Base-by-base conservation (phyloP, 306 rosid genomes). In the Lithocarpus polystachyus region DNA sequence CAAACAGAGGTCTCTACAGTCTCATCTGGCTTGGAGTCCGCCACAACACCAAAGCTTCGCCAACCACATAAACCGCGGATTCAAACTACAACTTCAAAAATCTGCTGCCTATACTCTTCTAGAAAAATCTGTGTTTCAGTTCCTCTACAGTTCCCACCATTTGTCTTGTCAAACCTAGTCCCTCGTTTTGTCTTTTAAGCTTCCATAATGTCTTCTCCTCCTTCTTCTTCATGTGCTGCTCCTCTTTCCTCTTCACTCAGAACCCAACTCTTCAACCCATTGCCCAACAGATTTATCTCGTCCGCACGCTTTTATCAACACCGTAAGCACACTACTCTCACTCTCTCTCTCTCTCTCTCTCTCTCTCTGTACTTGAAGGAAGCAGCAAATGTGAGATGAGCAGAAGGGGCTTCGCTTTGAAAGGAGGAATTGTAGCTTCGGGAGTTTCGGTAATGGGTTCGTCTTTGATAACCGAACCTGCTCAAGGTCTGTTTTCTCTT, bases 351-450 rank as follows among this genome's bases (percentile, higher is more conserved):
- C 11, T 43, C 23, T 28, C n/a, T 31, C 14, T 56, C 35, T 31
- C 35, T 33, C 72, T 77, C 23, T 19, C 65, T 7, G 26, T 81
- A 22, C 75, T 79, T 82, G 85, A 83, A 92, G 99, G 92, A 89
- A 90, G 94, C 90, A 90, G 94, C 90, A 90, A 86, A 59, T 92
- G 95, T 78, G 92, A 79, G 68, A 78, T 92, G 82, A 92, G 33
- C 68, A 86, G 95, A 59, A 86, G 94, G 83, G 51, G 88, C 75
- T 90, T 95, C 75, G 86, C 85, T n/a, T 31, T 90, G 5, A 89
- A 83, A 83, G 97, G 98, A 83, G 97, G 98, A 80, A 82, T 91
- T 64, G 91, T 89, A 48, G 94, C 92, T 54, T 89, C 96, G 0
- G 97, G 97, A 9, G 82, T 84, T 88, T 86, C 95, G 7, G 91